Evolutionary conservation across 352 stramenopile species (phyloP).

Genomic region (Blastocystis sp.): DNA sequence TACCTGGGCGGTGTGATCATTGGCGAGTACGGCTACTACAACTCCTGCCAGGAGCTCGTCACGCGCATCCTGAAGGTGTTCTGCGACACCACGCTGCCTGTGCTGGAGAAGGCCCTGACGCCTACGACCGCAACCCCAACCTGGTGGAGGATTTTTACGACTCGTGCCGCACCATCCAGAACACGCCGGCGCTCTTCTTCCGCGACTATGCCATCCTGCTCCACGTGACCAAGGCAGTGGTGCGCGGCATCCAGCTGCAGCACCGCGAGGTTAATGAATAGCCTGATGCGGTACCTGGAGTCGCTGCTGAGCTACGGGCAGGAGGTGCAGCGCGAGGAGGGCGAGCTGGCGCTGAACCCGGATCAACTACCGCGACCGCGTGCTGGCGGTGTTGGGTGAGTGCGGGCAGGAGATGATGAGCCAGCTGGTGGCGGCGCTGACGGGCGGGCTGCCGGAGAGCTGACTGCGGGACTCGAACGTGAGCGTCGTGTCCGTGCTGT

Average conservation of each 20-base stretch:
- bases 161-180: conserved; percentile 11
- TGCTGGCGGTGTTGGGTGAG: not conserved
- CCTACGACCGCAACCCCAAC: conserved; percentile 16
- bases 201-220: not conserved
- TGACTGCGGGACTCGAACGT: conserved; percentile 10
- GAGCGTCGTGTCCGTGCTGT: conserved; percentile 1
- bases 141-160: conserved; percentile 43
- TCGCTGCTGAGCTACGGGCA: not conserved
- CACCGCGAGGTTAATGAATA: conserved; percentile 23
- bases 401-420: conserved; percentile 37
- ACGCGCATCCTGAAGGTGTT: conserved; percentile 14
- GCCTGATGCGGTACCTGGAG: conserved; percentile 15
- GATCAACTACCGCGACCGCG: not conserved
- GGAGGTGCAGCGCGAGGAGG: conserved; percentile 14
- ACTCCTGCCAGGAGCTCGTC: not conserved
- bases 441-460: conserved; percentile 14
- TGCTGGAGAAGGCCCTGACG: not conserved
- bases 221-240: not conserved
- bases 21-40: conserved; percentile 34
- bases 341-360: not conserved
- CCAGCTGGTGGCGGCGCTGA: conserved; percentile 24
- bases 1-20: conserved; percentile 26
- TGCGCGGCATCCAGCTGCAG: conserved; percentile 25
- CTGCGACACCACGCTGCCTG: conserved; percentile 32
- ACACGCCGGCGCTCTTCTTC: conserved; percentile 1